Evolutionary conservation across 2,329 filamentous ascomycete species (phyloP), one percentile per base, ranked within the genome.

Genomic region (Ascochyta clinopodiicola): DNA sequence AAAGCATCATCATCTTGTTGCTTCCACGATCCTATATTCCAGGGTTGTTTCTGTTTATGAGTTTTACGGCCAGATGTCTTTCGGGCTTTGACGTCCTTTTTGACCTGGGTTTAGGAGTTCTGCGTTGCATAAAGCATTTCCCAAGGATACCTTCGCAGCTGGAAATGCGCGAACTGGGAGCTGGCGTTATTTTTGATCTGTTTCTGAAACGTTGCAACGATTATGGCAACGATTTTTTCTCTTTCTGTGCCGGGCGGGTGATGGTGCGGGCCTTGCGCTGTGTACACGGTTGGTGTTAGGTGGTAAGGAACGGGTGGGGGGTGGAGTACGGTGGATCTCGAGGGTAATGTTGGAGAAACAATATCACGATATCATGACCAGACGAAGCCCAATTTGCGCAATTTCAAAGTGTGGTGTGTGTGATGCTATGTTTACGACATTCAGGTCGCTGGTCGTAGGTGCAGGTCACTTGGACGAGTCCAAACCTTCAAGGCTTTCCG

Each of bases 111-210:
- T 54, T 60, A 49, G 60, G 58, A 62, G 59, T 64, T 66, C 51
- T 40, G 61, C 63, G 60, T 67, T 67, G 63, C 63, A 66, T 66
- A 62, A 25, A 61, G 64, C 66, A 67, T 66, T 56, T 54, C 65
- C 64, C 60, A 57, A 61, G 64, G 64, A 68, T 68, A 68, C 66
- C 66, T 67, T 68, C 66, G 66, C 62, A 56, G 66, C 66, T 62
- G 61, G 53, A 60, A 61, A 58, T 44, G 64, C 66, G 66, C 66
- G 66, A 68, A 67, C 54, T 60, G 66, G 66, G 66, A 64, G 66
- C 56, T 60, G 66, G 66, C 62, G 66, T 68, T 62, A 59, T 36
- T 19, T 55, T 61, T 57, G 38, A 27, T 56, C 31, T 56, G 53
- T 58, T 50, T 53, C 31, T 54, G 44, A 42, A 43, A 44, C 39